These are phyloP conservation scores for Leersia perrieri DNA, from an alignment of 176 grass and related monocot species.

Conservation along the genomic window DNA sequence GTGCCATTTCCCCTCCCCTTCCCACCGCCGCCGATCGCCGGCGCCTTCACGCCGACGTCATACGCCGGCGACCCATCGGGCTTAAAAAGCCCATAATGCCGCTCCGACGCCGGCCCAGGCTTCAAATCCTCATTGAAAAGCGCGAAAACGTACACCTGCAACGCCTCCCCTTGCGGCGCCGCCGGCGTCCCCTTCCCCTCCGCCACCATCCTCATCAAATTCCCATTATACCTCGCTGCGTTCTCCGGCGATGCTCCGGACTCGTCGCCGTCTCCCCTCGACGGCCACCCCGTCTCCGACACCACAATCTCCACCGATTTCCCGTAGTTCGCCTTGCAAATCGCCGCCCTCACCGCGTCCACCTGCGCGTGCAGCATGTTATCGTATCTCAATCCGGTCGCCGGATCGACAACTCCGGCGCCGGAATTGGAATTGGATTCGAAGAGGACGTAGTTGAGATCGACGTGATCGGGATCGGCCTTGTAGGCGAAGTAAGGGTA, in stretches of 20 bases:
- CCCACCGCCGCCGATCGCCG: conserved; percentile 4
- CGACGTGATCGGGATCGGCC: conserved; percentile 51
- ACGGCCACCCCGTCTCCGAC: conserved; percentile 97
- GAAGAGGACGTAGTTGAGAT: conserved; percentile 78
- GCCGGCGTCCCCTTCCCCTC: conserved; percentile 76
- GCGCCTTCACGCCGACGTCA: conserved; percentile 48
- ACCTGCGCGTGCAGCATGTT: conserved; percentile 96
- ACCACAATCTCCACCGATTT: conserved; percentile 59
- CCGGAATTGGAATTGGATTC: no score
- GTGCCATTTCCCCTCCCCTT: conserved; percentile 12
- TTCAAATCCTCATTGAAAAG: conserved; percentile 93
- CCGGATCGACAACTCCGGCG: conserved; percentile 55
- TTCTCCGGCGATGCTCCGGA: conserved; percentile 72
- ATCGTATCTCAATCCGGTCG: conserved; percentile 59
- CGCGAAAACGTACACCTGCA: conserved; percentile 87
- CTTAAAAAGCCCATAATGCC: conserved; percentile 86
- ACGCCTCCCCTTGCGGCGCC: conserved; percentile 39
- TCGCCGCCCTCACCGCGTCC: conserved; percentile 75
- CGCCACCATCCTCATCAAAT: conserved; percentile 70
- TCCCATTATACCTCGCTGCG: conserved; percentile 72
- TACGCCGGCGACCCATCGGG: conserved; percentile 77
- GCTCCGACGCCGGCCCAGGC: conserved; percentile 74
- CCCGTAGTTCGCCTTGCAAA: conserved; percentile 47
- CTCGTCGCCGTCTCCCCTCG: conserved; percentile 65
- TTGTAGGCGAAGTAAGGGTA: conserved; percentile 97